Conservation (phyloP, 352 stramenopile genomes). For the Pythium chondricola region DNA sequence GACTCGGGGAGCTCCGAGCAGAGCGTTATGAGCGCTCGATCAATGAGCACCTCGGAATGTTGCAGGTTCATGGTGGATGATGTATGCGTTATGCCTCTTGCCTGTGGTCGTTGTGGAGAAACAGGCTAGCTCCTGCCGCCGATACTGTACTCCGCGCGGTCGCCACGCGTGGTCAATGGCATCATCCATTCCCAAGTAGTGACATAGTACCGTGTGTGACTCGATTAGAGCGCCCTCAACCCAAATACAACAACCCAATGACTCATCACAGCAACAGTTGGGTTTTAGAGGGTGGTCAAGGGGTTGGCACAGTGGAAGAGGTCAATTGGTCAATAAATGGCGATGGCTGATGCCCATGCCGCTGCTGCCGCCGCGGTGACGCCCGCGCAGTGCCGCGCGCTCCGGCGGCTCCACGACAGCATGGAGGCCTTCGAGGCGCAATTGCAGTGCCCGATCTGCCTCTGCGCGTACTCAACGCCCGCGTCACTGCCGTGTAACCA, state of each 20-base stretch:
- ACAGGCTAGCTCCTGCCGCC: too few species aligned
- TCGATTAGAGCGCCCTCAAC: not conserved
- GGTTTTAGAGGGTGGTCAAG: not conserved
- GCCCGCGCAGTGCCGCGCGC: constrained; percentile 12
- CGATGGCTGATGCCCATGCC: constrained; percentile 5
- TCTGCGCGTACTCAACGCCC: constrained; percentile 62
- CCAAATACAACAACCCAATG: not conserved
- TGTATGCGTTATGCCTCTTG: too few species aligned
- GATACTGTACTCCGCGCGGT: too few species aligned
- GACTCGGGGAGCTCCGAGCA: constrained; percentile 73
- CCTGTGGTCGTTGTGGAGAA: too few species aligned
- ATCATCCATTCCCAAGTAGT: too few species aligned
- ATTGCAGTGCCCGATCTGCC: constrained; percentile 80
- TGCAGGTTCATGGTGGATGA: constrained; percentile 66
- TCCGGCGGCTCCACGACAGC: constrained; percentile 46
- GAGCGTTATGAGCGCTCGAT: constrained; percentile 73
- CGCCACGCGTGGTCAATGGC: too few species aligned
- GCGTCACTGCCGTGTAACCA: constrained; percentile 82
- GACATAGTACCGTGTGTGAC: too few species aligned
- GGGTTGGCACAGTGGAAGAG: not conserved
- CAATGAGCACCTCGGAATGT: constrained; percentile 63
- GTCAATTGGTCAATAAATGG: constrained; percentile 10
- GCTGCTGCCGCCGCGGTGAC: not conserved
- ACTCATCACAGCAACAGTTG: too few species aligned
- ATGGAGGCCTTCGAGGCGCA: constrained; percentile 67